Percentiles rank a stretch among this genome's conserved stretches.
Conservation (phyloP, 352 stramenopile species). For the Phytophthora crassamura region DNA sequence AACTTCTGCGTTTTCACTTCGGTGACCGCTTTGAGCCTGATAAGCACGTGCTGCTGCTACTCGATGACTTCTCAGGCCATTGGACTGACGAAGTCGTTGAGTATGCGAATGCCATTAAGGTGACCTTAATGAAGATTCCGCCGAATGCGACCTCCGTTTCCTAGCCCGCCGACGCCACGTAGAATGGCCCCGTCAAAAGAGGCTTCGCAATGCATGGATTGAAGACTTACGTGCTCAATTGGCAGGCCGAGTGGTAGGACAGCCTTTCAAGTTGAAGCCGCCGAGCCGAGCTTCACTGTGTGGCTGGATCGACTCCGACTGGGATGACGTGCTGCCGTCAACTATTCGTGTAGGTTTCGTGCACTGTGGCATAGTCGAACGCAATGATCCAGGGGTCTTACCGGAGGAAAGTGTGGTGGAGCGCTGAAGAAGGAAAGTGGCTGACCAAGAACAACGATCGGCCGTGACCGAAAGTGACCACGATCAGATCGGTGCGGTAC, state of each 20-base stretch:
- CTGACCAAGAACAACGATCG: no score
- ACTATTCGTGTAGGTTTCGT: no score
- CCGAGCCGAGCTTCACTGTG: background rate
- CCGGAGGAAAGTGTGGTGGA: no score
- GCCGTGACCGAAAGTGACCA: no score
- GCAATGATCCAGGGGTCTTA: no score
- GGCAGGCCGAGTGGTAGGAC: background rate
- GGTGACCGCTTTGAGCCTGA: background rate
- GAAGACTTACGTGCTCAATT: slow-evolving; percentile 2
- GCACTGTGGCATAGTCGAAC: no score
- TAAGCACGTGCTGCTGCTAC: no score
- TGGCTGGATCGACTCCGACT: background rate
- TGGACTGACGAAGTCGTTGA: no score
- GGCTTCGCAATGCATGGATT: slow-evolving; percentile 15
- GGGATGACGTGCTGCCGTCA: background rate
- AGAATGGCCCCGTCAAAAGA: slow-evolving; percentile 20
- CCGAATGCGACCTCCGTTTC: slow-evolving; percentile 17
- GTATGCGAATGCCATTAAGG: slow-evolving; percentile 15
- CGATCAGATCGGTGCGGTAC: no score
- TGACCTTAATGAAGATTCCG: slow-evolving; percentile 7
- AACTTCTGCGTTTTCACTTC: slow-evolving; percentile 15
- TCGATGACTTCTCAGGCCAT: no score
- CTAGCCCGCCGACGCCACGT: slow-evolving; percentile 14
- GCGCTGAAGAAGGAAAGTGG: no score
- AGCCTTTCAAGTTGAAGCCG: background rate